Conservation (phyloP, 2,329 filamentous ascomycete genomes). For the Lachnellula willkommii region DNA sequence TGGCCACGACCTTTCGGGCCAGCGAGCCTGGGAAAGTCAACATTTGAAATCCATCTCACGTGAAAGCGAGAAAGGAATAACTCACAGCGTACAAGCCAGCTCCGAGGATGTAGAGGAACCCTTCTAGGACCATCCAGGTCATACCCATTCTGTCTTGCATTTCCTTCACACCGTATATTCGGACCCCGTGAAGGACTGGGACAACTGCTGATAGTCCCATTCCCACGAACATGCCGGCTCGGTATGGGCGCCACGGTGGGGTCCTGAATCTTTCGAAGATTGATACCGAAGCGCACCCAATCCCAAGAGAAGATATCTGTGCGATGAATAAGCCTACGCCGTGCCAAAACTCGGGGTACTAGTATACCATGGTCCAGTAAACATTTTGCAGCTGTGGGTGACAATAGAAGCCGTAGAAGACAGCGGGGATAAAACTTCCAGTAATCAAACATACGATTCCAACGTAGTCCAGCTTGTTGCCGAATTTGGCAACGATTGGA, state of each 20-base stretch:
- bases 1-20: constrained; percentile 76
- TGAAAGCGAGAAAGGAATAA: constrained; percentile 9
- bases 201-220: constrained; percentile 81
- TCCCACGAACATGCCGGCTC: constrained; percentile 82
- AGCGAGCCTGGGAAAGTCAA: constrained; percentile 51
- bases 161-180: constrained; percentile 58
- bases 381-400: constrained; percentile 56
- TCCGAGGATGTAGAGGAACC: constrained; percentile 77
- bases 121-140: constrained; percentile 73
- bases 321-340: neutral
- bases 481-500: constrained; percentile 67
- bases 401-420: constrained; percentile 84
- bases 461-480: constrained; percentile 90
- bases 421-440: constrained; percentile 80
- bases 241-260: constrained; percentile 75
- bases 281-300: constrained; percentile 71
- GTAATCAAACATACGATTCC: constrained; percentile 91
- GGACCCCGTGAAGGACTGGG: constrained; percentile 72
- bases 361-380: constrained; percentile 68
- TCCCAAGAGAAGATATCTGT: constrained; percentile 71
- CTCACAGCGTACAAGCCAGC: constrained; percentile 79
- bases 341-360: constrained; percentile 25
- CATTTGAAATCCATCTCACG: neutral
- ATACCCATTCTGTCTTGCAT: constrained; percentile 73
- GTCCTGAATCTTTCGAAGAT: constrained; percentile 80